These are phyloP conservation scores for Calocybe cyanea DNA, from an alignment of 768 basidiomycete genomes.

Conservation along the genomic window DNA sequence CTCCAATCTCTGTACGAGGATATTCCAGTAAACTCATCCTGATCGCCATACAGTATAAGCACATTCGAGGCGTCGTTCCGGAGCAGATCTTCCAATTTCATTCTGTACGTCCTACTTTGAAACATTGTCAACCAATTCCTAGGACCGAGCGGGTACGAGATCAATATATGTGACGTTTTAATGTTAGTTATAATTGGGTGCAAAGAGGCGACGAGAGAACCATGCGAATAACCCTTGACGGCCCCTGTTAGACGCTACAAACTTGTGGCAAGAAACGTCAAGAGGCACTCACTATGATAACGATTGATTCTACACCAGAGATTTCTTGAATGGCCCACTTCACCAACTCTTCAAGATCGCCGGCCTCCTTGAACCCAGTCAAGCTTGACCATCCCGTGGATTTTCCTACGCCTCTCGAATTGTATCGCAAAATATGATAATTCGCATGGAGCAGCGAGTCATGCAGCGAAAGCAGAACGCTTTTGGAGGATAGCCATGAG, in stretches of 20 bases:
- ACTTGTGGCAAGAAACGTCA: not conserved
- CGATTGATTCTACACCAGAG: conserved; percentile 43
- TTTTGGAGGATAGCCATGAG: conserved; percentile 18
- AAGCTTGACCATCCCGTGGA: conserved; percentile 74
- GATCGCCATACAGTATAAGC: conserved; percentile 63
- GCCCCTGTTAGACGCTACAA: conserved; percentile 7
- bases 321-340: conserved; percentile 47
- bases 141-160: conserved; percentile 76
- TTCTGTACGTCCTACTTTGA: conserved; percentile 49
- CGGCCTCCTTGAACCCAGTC: conserved; percentile 65
- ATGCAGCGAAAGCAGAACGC: conserved; percentile 41
- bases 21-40: conserved; percentile 65
- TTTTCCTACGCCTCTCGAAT: conserved; percentile 72
- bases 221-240: conserved; percentile 81
- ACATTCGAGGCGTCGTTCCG: conserved; percentile 43
- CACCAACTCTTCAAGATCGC: conserved; percentile 64
- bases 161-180: conserved; percentile 58
- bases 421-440: conserved; percentile 67
- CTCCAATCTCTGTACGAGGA: conserved; percentile 56
- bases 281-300: conserved; percentile 51
- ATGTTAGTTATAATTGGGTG: conserved; percentile 52
- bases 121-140: conserved; percentile 70
- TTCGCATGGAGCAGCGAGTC: conserved; percentile 36
- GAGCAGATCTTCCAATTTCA: conserved; percentile 48
- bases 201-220: conserved; percentile 67